Evolutionary conservation across 2,329 filamentous ascomycete species (phyloP), one percentile per base, ranked within the genome.

Genomic region (Grosmannia huntii): DNA sequence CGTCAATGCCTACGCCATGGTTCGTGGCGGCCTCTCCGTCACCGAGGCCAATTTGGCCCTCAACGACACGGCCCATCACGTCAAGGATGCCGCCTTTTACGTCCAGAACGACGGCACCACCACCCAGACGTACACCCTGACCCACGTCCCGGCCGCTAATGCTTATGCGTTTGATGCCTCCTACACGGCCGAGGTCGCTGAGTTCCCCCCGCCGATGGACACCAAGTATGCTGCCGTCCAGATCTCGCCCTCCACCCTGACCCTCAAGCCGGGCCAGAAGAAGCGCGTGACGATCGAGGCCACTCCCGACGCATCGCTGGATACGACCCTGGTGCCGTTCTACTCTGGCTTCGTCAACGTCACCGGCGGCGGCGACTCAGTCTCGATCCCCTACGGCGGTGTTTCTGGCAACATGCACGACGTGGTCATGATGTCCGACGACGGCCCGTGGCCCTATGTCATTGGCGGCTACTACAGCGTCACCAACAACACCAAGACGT

Each of bases 51-150:
- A 76, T 66, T 68, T 86, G 16, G 76, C 79, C 4, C 84, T 85
- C 70, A 85, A 86, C 66, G 83, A 86, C 66, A 83, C 81, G 0
- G 78, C 80, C 62, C 67, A 85, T 71, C 77, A 83, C 61, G 66
- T 67, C 52, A 67, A 71, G 12, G 71, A 70, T 2, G 70, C 76
- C 50, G 75, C 76, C 62, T 82, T 86, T 65, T 76, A 72, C 46
- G 73, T 86, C 62, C 73, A 68, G 64, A 86, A 86, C 71, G 71
- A 72, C 5, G 79, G 77, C 52, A 68, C 68, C 19, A 70, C 72
- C 27, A 67, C 72, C 0, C 67, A 82, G 55, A 77, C 76, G 6
- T 84, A 82, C 68, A 70, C 72, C 9, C 69, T 86, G 12, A 73
- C 72, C 28, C 73, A 82, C 60, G 67, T 75, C 7, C 73, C 75